These are phyloP conservation scores for Kingdonia uniflora DNA, from an alignment of 164 flowering plant species.

Conservation along the genomic window DNA sequence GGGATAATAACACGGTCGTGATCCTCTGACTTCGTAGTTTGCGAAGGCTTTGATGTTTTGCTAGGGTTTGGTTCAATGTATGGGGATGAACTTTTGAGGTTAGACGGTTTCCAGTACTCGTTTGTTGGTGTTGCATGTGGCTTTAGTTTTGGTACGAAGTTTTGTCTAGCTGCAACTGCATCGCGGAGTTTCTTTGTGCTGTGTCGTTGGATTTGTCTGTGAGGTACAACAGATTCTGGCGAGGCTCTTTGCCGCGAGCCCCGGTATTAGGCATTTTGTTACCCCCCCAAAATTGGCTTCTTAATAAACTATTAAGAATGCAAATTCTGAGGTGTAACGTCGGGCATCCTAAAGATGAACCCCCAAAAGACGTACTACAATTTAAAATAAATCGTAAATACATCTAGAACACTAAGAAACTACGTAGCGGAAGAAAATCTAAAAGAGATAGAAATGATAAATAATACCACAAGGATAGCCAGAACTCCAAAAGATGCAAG, in stretches of 20 bases:
- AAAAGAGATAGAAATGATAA: too few species aligned
- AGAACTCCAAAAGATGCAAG: too few species aligned
- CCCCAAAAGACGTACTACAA: too few species aligned
- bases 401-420: too few species aligned
- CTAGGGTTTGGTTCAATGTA: neutral
- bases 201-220: constrained; percentile 20
- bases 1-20: neutral
- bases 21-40: neutral
- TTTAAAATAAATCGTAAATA: too few species aligned
- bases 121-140: constrained; percentile 7
- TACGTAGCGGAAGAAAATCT: too few species aligned
- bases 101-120: constrained; percentile 65
- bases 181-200: constrained; percentile 40
- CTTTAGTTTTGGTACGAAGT: neutral
- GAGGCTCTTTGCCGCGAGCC: constrained; percentile 8
- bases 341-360: too few species aligned
- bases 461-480: too few species aligned
- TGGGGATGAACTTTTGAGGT: constrained; percentile 17
- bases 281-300: too few species aligned
- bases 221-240: constrained; percentile 9
- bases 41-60: neutral
- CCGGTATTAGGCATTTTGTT: constrained; percentile 29
- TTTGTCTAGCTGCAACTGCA: constrained; percentile 32
- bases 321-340: too few species aligned
- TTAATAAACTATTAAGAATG: too few species aligned